Percentiles rank a stretch among this genome's conserved stretches.
Evolutionary conservation across 176 grass and related monocot species (phyloP).

Genomic region (Oryza brachyantha): DNA sequence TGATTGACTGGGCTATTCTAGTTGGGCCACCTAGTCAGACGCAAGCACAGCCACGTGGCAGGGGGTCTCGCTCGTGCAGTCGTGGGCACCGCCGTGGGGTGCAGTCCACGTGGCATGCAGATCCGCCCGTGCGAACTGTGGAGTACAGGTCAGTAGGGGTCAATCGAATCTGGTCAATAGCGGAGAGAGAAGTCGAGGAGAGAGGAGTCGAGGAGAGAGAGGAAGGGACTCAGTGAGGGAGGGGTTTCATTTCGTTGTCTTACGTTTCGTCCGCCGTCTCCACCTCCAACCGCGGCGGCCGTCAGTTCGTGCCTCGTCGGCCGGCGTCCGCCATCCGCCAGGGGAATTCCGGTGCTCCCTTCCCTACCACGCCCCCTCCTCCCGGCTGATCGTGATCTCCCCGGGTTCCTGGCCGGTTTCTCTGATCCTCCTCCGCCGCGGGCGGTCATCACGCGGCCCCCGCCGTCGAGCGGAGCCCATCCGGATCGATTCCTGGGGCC

Average conservation of each 20-base stretch:
- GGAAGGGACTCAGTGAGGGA: background rate
- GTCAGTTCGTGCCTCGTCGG: background rate
- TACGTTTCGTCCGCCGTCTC: background rate
- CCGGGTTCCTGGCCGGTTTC: background rate
- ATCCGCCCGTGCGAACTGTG: background rate
- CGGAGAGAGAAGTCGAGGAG: background rate
- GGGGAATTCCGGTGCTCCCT: background rate
- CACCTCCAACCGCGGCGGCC: background rate
- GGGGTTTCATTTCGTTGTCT: conserved; percentile 5
- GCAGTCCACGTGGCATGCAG: background rate
- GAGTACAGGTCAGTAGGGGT: background rate
- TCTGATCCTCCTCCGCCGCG: background rate
- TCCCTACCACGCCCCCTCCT: background rate
- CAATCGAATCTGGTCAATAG: background rate
- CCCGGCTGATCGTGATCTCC: background rate
- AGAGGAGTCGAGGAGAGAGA: too few relatives aligned
- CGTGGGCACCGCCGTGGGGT: too few relatives aligned
- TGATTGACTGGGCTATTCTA: background rate
- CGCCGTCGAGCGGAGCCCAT: background rate
- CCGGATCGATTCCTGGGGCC: background rate
- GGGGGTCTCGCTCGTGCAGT: background rate
- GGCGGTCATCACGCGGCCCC: background rate
- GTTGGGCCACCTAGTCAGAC: background rate
- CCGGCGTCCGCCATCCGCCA: background rate
- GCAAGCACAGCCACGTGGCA: background rate